phyloP scores from a whole-genome alignment of 116 monocot genomes.

The Zostera marina region DNA sequence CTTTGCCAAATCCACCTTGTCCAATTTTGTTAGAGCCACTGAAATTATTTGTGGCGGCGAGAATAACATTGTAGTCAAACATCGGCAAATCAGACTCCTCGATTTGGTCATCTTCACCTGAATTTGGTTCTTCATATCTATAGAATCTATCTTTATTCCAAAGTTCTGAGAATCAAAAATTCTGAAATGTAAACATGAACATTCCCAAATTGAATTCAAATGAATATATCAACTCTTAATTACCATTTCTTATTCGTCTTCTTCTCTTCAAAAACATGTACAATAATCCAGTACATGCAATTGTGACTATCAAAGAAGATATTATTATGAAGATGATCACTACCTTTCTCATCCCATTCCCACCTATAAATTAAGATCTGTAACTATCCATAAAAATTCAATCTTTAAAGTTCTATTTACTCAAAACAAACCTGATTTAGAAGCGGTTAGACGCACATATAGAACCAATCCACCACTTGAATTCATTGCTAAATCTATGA shows the following conservation, averaged over 20 bases:
- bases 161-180: too few species aligned
- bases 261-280: not conserved
- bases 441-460: constrained; percentile 2
- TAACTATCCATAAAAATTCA: not conserved
- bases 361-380: not conserved
- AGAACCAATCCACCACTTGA: not conserved
- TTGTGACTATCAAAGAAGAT: not conserved
- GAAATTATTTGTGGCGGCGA: constrained; percentile 19
- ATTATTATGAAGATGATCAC: not conserved
- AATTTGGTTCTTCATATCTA: not conserved
- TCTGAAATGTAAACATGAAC: not conserved
- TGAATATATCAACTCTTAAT: not conserved
- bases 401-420: not conserved
- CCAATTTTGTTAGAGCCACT: constrained; percentile 19
- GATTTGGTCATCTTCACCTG: not conserved
- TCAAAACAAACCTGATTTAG: not conserved
- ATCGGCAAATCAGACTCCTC: not conserved
- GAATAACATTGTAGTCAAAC: constrained; percentile 8
- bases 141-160: not conserved
- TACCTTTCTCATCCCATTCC: not conserved
- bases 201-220: not conserved
- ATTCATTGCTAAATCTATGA: not conserved
- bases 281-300: not conserved
- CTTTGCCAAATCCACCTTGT: constrained; percentile 26
- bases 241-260: not conserved